A percentile compares a stretch with the other conserved stretches of the same genome.
These are phyloP conservation scores for Pichia kudriavzevii DNA, from an alignment of 1,139 yeast species.

Conservation along the genomic window DNA sequence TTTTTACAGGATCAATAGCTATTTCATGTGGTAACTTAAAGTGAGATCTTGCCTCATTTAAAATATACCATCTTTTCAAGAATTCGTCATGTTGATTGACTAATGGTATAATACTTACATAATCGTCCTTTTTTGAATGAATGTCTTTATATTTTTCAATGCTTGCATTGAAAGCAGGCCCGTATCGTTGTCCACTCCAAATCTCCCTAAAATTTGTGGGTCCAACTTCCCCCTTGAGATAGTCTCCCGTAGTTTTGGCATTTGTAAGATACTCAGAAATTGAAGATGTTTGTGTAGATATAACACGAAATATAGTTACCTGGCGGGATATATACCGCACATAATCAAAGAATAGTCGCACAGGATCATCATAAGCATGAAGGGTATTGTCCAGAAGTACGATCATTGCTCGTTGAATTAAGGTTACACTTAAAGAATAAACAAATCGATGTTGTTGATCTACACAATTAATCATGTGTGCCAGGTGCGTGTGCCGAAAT, in stretches of 20 bases:
- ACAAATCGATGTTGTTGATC: too few species aligned
- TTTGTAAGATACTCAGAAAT: conserved; percentile 17
- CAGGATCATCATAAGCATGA: conserved; percentile 15
- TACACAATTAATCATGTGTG: too few species aligned
- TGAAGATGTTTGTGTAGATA: conserved; percentile 11
- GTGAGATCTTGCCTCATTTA: conserved; percentile 17
- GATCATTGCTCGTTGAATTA: conserved; percentile 15
- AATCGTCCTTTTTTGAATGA: neutral
- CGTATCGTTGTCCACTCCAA: conserved; percentile 12
- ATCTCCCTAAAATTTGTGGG: conserved; percentile 15
- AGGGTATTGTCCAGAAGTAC: conserved; percentile 16
- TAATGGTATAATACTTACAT: conserved; percentile 2
- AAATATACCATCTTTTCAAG: conserved; percentile 11
- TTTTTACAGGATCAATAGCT: conserved; percentile 9
- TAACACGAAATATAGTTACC: conserved; percentile 9
- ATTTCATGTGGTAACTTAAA: conserved; percentile 19
- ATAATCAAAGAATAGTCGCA: conserved; percentile 11
- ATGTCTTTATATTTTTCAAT: conserved; percentile 8
- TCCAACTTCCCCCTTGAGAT: conserved; percentile 19
- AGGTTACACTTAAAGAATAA: too few species aligned
- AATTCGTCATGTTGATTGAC: conserved; percentile 6
- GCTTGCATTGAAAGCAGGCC: conserved; percentile 19
- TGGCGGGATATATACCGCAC: conserved; percentile 12
- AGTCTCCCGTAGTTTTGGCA: conserved; percentile 17
- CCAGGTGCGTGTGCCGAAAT: too few species aligned